Percentiles rank a stretch among this genome's conserved stretches.
phyloP scores from a whole-genome alignment of 2,329 filamentous ascomycete species.

The Colletotrichum lini region DNA sequence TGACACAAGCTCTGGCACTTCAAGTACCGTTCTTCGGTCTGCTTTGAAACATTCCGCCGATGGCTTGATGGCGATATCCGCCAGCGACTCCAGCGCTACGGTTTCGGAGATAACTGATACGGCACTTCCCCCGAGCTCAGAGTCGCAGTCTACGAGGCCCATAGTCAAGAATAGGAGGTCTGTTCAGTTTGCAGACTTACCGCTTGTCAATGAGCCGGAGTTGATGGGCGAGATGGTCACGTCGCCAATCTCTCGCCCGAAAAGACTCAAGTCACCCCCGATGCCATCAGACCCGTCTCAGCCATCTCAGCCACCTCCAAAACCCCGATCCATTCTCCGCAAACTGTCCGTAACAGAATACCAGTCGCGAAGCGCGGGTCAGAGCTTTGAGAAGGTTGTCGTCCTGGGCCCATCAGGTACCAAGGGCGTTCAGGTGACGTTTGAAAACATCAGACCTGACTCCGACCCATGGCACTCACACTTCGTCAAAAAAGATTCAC shows the following conservation, averaged over 20 bases:
- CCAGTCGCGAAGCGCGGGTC: slow-evolving; percentile 22
- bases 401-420: slow-evolving; percentile 27
- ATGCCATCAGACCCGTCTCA: slow-evolving; percentile 7
- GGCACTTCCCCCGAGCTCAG: slow-evolving; percentile 3
- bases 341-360: slow-evolving; percentile 36
- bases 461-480: slow-evolving; percentile 46
- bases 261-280: slow-evolving; percentile 33
- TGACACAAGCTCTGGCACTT: neutral
- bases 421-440: slow-evolving; percentile 30
- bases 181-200: slow-evolving; percentile 49
- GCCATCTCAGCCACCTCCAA: neutral
- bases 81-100: slow-evolving; percentile 27
- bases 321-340: slow-evolving; percentile 4
- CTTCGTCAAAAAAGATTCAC: slow-evolving; percentile 45
- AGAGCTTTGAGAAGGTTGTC: slow-evolving; percentile 29
- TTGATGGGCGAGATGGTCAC: slow-evolving; percentile 42
- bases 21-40: slow-evolving; percentile 11
- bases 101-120: slow-evolving; percentile 6
- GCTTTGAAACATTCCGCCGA: slow-evolving; percentile 25
- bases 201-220: slow-evolving; percentile 47
- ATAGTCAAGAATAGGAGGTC: slow-evolving; percentile 46
- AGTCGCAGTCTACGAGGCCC: slow-evolving; percentile 3
- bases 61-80: neutral
- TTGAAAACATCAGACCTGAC: slow-evolving; percentile 34
- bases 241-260: slow-evolving; percentile 33